phyloP scores from a whole-genome alignment of 768 basidiomycete species.

The Pisolithus albus region DNA sequence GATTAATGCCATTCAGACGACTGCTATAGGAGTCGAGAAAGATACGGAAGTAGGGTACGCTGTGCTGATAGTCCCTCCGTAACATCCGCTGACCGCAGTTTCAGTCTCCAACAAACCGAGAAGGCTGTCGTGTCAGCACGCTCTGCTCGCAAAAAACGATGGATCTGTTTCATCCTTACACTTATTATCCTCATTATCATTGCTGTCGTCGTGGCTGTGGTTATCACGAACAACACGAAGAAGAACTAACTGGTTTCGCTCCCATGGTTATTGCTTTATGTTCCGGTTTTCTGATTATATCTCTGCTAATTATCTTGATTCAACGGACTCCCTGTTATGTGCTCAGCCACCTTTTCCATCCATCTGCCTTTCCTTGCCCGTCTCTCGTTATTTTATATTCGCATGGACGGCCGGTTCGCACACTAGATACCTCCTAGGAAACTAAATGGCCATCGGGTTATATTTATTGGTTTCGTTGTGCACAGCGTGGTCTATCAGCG shows the following conservation, averaged over 20 bases:
- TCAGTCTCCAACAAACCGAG: conserved; percentile 73
- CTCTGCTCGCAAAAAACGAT: conserved; percentile 89
- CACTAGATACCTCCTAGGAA: neutral
- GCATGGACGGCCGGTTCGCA: neutral
- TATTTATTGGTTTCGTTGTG: neutral
- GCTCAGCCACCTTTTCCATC: neutral
- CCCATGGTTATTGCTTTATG: neutral
- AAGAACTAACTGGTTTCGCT: conserved; percentile 14
- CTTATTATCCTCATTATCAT: conserved; percentile 62
- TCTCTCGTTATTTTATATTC: neutral
- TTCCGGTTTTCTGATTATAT: neutral
- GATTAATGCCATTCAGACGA: conserved; percentile 74
- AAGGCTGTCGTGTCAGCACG: conserved; percentile 84
- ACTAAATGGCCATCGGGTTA: neutral
- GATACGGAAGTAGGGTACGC: conserved; percentile 82
- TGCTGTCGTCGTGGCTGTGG: conserved; percentile 55
- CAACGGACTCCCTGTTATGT: neutral
- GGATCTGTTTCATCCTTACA: conserved; percentile 86
- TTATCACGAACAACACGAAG: conserved; percentile 41
- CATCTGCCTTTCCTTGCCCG: neutral
- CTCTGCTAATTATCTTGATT: neutral
- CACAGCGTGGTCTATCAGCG: too few species aligned
- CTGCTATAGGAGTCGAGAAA: conserved; percentile 67
- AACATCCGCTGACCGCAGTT: conserved; percentile 3
- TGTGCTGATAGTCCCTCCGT: neutral